Conservation (phyloP, 805 yeast genomes). For the Ogataea pilisensis region DNA sequence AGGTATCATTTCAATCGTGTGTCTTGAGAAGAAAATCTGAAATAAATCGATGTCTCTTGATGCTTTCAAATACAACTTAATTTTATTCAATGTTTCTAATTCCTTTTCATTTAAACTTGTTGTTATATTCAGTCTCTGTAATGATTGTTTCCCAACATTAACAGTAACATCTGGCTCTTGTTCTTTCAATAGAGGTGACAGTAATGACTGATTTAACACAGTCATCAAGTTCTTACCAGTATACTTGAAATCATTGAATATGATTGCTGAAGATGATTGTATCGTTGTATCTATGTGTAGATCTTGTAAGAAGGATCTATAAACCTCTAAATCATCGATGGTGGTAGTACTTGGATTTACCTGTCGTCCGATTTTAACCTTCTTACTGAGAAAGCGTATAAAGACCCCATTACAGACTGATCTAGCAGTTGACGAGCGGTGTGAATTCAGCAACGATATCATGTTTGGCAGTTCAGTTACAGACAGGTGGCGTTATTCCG, state of each 20-base stretch:
- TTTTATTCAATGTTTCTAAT: constrained; percentile 5
- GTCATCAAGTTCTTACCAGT: constrained; percentile 11
- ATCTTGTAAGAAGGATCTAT: constrained; percentile 7
- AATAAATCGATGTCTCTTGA: constrained; percentile 10
- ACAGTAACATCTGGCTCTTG: too few species aligned
- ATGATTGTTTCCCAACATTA: too few species aligned
- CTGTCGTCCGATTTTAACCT: background rate
- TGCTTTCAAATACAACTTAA: constrained; percentile 10
- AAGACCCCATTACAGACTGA: background rate
- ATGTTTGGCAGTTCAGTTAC: too few species aligned
- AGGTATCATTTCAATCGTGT: background rate
- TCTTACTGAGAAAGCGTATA: background rate
- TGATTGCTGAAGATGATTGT: background rate
- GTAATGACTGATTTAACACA: constrained; percentile 1
- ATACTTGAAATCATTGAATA: constrained; percentile 5
- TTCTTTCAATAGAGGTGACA: background rate
- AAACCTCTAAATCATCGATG: constrained; percentile 10
- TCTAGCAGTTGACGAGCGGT: background rate
- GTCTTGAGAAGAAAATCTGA: constrained; percentile 3
- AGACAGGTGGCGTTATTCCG: too few species aligned
- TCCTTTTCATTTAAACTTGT: background rate
- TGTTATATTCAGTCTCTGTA: too few species aligned
- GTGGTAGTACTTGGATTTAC: constrained; percentile 3
- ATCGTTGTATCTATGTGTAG: background rate
- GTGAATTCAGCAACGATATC: too few species aligned